Percentiles rank a stretch among this genome's conserved stretches.
Evolutionary conservation across 2,329 filamentous ascomycete genomes (phyloP).

Genomic region (Leptosphaerulina australis): DNA sequence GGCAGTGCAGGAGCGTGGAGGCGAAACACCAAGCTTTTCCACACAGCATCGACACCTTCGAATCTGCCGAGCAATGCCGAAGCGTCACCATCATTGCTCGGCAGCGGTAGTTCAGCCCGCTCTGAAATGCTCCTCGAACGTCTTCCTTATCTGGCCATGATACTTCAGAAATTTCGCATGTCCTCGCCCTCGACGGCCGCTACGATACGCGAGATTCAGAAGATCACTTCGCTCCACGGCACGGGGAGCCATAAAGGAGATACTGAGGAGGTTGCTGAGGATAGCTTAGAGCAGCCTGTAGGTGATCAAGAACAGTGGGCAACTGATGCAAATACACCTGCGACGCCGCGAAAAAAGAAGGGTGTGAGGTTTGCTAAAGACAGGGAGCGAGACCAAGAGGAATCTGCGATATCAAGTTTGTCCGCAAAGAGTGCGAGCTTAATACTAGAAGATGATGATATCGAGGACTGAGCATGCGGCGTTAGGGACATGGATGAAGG

Average conservation of each 20-base stretch:
- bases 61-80: constrained; percentile 20
- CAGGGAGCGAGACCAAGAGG: constrained; percentile 19
- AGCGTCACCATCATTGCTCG: constrained; percentile 52
- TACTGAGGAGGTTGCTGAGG: constrained; percentile 37
- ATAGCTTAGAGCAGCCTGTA: constrained; percentile 26
- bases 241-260: constrained; percentile 29
- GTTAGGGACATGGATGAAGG: neutral
- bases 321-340: constrained; percentile 48
- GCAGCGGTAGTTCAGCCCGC: constrained; percentile 67
- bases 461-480: constrained; percentile 48
- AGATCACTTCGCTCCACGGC: constrained; percentile 67
- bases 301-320: constrained; percentile 50
- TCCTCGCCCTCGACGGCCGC: constrained; percentile 29
- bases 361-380: constrained; percentile 3
- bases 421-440: constrained; percentile 41
- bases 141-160: constrained; percentile 80
- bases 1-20: constrained; percentile 53
- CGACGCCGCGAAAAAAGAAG: constrained; percentile 30
- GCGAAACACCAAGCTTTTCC: constrained; percentile 27
- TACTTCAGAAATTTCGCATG: constrained; percentile 53
- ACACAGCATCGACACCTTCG: constrained; percentile 9
- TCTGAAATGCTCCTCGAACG: constrained; percentile 81
- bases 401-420: constrained; percentile 31
- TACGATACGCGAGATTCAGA: constrained; percentile 65
- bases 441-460: constrained; percentile 57